phyloP scores from a whole-genome alignment of 1,139 yeast genomes.

The Zhuliangozyma blackwelliae region DNA sequence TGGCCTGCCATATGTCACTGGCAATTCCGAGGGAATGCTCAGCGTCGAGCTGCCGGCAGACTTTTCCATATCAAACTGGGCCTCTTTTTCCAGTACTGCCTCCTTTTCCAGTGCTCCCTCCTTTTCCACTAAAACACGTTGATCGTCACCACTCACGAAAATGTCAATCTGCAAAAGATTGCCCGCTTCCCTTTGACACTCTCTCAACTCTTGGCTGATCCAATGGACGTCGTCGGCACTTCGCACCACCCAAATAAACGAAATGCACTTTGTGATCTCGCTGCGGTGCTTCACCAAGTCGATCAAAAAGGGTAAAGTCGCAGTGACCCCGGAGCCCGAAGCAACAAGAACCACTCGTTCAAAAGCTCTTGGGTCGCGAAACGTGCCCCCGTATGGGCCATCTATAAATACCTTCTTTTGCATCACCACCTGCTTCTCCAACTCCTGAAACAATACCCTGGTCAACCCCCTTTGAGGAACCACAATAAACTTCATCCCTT shows the following conservation, averaged over 20 bases:
- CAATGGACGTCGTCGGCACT: conserved; percentile 36
- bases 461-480: conserved; percentile 55
- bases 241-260: conserved; percentile 50
- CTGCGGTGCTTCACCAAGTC: conserved; percentile 6
- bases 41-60: conserved; percentile 7
- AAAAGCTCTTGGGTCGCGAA: conserved; percentile 47
- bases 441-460: conserved; percentile 20
- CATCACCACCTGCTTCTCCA: conserved; percentile 19
- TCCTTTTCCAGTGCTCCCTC: background rate
- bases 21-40: conserved; percentile 9
- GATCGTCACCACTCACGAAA: conserved; percentile 15
- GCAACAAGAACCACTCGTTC: conserved; percentile 43
- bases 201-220: conserved; percentile 39
- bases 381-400: conserved; percentile 64
- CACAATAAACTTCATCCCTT: conserved; percentile 43
- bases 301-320: conserved; percentile 44
- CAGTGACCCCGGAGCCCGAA: conserved; percentile 56
- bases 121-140: conserved; percentile 1
- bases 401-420: conserved; percentile 44
- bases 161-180: conserved; percentile 23
- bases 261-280: conserved; percentile 24
- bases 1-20: conserved; percentile 32
- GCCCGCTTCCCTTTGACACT: conserved; percentile 22
- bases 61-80: conserved; percentile 11
- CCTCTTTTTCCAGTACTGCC: conserved; percentile 1